Base-by-base conservation (phyloP, 23 red algal species). In the Gracilaria domingensis region DNA sequence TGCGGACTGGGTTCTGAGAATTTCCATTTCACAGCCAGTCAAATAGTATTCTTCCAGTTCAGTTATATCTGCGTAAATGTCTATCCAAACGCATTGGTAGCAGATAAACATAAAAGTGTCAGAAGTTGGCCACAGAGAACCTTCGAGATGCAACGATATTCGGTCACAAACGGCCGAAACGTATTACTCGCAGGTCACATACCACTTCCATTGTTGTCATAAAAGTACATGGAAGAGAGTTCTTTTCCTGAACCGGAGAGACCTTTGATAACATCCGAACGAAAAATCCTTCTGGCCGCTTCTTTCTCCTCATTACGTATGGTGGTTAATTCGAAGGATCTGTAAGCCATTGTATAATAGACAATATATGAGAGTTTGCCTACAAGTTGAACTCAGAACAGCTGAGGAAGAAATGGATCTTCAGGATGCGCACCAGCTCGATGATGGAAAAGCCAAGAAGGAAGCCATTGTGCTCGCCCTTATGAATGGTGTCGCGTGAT, bases 1-100 rank as follows among this genome's bases (percentile, higher is more conserved):
- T 35, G 75, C 55, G 17, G 81, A 64, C 40, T 93, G 64, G 29
- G 86, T 93, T 64, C 35, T 67, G 39, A 98, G 59, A 42, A 98
- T 95, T 66, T 93, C 93, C 66, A 51, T 66, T 83, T 98, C 96
- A 38, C 70, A 88, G 9, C 72, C 48, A 8, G 96, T 98, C 39
- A 95, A 87, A 71, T 98, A 98, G 60, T 98, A 98, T 66, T 98
- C 96, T 25, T 89, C 75, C 16, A 92, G 28, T 23, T 93, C 74
- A 18, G 93, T 98, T 24, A 98, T 98, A 8, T 79, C 39, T 61
- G 80, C 75, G 48, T 86, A 98, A 13, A 95, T 32, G 16, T 91
- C 96, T 95, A 34, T 7, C 54, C 2, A 40, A 60, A 36, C 14
- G 24, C 7, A 21, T 87, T 12, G 21, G 5, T 12, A 32, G 8